A percentile compares a stretch with the other conserved stretches of the same genome.
Conservation (phyloP, 2,329 filamentous ascomycete genomes). For the Clarireedia monteithiana region DNA sequence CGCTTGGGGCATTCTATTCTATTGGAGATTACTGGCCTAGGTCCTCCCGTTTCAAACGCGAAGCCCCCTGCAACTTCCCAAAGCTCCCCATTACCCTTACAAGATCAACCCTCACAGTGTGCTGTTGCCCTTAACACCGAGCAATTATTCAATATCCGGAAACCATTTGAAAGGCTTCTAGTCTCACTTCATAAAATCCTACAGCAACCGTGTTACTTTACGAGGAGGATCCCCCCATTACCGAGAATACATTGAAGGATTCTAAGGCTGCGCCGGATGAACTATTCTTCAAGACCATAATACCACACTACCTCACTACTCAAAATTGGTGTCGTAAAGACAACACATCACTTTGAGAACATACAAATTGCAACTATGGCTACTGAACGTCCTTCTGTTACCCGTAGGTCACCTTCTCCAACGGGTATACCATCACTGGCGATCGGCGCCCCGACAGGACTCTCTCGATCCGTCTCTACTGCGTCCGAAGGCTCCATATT, state of each 20-base stretch:
- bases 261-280: too few species aligned
- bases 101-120: too few species aligned
- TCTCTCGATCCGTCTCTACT: slow-evolving; percentile 59
- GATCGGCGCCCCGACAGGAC: slow-evolving; percentile 48
- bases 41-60: slow-evolving; percentile 3
- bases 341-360: too few species aligned
- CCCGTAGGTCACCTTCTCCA: slow-evolving; percentile 51
- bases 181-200: slow-evolving; percentile 16
- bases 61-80: slow-evolving; percentile 4
- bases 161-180: neutral
- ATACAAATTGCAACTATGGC: neutral
- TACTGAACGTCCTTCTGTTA: slow-evolving; percentile 25
- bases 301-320: too few species aligned
- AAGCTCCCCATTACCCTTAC: too few species aligned
- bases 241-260: too few species aligned
- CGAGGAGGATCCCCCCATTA: too few species aligned
- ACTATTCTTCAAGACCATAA: too few species aligned
- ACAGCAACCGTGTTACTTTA: slow-evolving; percentile 16
- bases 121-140: slow-evolving; percentile 3
- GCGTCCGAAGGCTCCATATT: slow-evolving; percentile 40
- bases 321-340: too few species aligned
- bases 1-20: slow-evolving; percentile 3
- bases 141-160: slow-evolving; percentile 11
- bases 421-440: slow-evolving; percentile 55
- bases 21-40: neutral